Evolutionary conservation across 768 basidiomycete genomes (phyloP).

Genomic region (Mycena haematopus): DNA sequence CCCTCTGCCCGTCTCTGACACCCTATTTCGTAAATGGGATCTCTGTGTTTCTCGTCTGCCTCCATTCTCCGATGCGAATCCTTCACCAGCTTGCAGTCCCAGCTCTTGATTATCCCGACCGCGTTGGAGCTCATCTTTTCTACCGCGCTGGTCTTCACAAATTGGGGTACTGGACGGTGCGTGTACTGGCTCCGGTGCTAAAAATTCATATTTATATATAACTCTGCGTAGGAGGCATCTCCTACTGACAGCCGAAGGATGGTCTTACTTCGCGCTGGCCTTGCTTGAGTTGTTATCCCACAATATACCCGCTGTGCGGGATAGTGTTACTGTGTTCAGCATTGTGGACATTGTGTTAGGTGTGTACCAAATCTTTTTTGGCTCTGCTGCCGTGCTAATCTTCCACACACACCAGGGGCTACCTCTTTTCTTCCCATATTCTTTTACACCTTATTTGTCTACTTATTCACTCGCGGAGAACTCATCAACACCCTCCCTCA

Average conservation of each 20-base stretch:
- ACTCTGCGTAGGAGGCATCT: conserved; percentile 53
- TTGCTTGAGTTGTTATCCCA: conserved; percentile 68
- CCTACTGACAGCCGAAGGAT: conserved; percentile 67
- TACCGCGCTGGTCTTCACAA: conserved; percentile 55
- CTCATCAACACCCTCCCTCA: conserved; percentile 60
- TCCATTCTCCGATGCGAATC: conserved; percentile 74
- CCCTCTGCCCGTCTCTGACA: conserved; percentile 33
- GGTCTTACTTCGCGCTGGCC: conserved; percentile 63
- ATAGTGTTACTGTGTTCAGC: conserved; percentile 52
- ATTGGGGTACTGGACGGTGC: conserved; percentile 56
- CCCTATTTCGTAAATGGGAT: conserved; percentile 47
- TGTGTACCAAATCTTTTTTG: conserved; percentile 39
- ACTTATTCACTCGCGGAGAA: conserved; percentile 57
- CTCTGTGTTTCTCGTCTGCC: conserved; percentile 72
- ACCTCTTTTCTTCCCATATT: conserved; percentile 71
- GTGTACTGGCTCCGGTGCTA: conserved; percentile 30
- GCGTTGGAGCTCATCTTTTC: conserved; percentile 68
- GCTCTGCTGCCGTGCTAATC: background rate
- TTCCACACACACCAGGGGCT: conserved; percentile 43
- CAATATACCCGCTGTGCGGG: conserved; percentile 56
- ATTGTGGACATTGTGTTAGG: conserved; percentile 66
- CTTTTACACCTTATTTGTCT: conserved; percentile 67
- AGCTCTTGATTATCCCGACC: conserved; percentile 65
- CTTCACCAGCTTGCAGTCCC: conserved; percentile 52
- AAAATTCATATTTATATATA: background rate